phyloP scores from a whole-genome alignment of 345 rosid species.

The Sisymbrium irio region DNA sequence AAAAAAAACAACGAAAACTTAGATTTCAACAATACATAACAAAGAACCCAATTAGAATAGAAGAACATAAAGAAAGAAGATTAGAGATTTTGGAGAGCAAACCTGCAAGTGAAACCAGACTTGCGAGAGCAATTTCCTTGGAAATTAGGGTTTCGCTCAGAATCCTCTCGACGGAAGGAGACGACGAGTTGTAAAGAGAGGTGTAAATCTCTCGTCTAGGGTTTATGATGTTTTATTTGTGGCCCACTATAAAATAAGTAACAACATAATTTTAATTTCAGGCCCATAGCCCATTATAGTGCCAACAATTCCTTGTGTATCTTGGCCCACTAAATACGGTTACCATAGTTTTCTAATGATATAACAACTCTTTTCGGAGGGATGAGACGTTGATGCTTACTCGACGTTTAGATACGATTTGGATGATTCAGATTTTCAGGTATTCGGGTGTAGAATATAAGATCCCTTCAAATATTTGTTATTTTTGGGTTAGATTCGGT shows the following conservation, averaged over 20 bases:
- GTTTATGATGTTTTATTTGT: background rate
- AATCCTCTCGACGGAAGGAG: background rate
- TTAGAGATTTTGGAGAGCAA: background rate
- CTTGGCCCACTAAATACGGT: background rate
- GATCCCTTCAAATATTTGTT: too few species aligned
- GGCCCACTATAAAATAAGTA: background rate
- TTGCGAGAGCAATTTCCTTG: background rate
- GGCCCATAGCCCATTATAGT: background rate
- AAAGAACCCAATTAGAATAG: background rate
- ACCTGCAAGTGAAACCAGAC: slow-evolving; percentile 17
- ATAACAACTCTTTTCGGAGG: too few species aligned
- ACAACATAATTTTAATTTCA: background rate
- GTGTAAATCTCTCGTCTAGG: slow-evolving; percentile 1
- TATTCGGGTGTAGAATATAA: too few species aligned
- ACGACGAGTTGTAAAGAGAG: background rate
- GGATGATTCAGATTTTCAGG: too few species aligned
- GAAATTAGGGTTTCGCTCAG: background rate
- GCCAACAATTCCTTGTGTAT: background rate
- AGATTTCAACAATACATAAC: background rate
- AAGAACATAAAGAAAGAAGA: background rate
- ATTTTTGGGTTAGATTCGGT: too few species aligned
- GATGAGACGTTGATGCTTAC: too few species aligned
- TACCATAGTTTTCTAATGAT: too few species aligned
- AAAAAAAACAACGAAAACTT: background rate
- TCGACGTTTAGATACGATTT: too few species aligned